phyloP scores from a whole-genome alignment of 2,329 filamentous ascomycete genomes.

The Cryphonectria parasitica region DNA sequence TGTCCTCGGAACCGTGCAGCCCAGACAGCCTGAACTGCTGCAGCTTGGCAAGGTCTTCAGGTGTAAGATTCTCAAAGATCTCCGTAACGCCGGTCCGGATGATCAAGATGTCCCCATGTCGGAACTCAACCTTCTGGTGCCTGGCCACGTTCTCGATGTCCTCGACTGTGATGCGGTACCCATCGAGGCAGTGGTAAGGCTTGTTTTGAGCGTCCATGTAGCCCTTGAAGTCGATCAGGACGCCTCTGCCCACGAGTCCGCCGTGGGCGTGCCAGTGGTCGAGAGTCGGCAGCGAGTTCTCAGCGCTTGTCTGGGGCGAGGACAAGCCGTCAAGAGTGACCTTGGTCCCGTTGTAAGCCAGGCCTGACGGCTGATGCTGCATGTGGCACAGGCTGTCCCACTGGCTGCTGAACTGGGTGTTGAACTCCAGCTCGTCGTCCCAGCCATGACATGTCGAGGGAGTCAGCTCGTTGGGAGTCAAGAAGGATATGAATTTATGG shows the following conservation, averaged over 20 bases:
- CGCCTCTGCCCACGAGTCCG: constrained; percentile 49
- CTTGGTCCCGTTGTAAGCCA: constrained; percentile 55
- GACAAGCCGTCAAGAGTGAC: constrained; percentile 42
- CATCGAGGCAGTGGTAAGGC: constrained; percentile 18
- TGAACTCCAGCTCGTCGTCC: constrained; percentile 58
- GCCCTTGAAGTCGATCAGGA: constrained; percentile 48
- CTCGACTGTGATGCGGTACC: constrained; percentile 28
- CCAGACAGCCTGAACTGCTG: constrained; percentile 39
- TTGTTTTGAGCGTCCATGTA: constrained; percentile 11
- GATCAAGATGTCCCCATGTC: constrained; percentile 44
- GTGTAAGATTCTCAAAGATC: constrained; percentile 46
- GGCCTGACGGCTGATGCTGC: constrained; percentile 46
- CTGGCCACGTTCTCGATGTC: constrained; percentile 40
- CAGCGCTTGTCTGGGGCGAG: constrained; percentile 31
- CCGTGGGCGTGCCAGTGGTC: constrained; percentile 38
- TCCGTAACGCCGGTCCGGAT: constrained; percentile 42
- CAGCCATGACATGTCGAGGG: constrained; percentile 37
- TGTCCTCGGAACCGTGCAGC: constrained; percentile 52
- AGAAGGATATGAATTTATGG: constrained; percentile 44
- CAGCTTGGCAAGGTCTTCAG: constrained; percentile 42
- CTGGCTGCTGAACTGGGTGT: constrained; percentile 59
- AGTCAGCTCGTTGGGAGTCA: constrained; percentile 35
- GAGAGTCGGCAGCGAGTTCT: constrained; percentile 44
- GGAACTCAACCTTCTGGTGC: constrained; percentile 41
- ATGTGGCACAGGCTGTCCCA: constrained; percentile 60